Base-by-base conservation (phyloP, 768 basidiomycete species). In the Kwoniella heveanensis region DNA sequence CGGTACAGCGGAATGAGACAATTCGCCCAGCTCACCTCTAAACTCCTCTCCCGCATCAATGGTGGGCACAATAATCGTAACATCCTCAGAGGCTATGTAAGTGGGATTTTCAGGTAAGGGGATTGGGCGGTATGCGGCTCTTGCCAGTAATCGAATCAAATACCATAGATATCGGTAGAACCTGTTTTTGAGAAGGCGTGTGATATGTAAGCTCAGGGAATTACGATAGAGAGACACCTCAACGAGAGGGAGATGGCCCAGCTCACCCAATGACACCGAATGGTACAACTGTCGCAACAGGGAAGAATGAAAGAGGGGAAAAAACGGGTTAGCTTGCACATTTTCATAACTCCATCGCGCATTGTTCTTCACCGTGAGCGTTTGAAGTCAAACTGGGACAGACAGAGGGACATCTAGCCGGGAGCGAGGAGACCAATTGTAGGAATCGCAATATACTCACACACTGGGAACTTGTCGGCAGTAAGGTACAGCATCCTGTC, bases 101-200 rank as follows among this genome's bases (percentile, higher is more conserved):
- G 92, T 94, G 1, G 92, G 91, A 77, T 91, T 88, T 82, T 89
- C 87, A 54, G 92, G 92, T 15, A 93, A 82, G 0, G 91, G 92
- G 50, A 95, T 86, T n/a, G 92, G 92, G 63, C 87, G 85, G 82
- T 94, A 94, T 47, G 88, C 86, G 71, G 85, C 83, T 24, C 85
- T 85, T n/a, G 91, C 92, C 36, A 85, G 80, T 27, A 95, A 77
- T 77, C 92, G 90, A 69, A 96, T 92, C 72, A 88, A 76, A 80
- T 89, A 95, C 92, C 92, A 94, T 62, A 94, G 83, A 83, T 94
- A 94, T 48, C 91, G 91, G 82, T 90, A 94, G 79, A 94, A 93
- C 53, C 92, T 92, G 78, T n/a, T n/a, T n/a, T n/a, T n/a, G n/a
- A n/a, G n/a, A n/a, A n/a, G n/a, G n/a, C n/a, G n/a, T n/a, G n/a